These are phyloP conservation scores for Chlorella variabilis DNA, from an alignment of 163 green algal genomes.

Conservation along the genomic window DNA sequence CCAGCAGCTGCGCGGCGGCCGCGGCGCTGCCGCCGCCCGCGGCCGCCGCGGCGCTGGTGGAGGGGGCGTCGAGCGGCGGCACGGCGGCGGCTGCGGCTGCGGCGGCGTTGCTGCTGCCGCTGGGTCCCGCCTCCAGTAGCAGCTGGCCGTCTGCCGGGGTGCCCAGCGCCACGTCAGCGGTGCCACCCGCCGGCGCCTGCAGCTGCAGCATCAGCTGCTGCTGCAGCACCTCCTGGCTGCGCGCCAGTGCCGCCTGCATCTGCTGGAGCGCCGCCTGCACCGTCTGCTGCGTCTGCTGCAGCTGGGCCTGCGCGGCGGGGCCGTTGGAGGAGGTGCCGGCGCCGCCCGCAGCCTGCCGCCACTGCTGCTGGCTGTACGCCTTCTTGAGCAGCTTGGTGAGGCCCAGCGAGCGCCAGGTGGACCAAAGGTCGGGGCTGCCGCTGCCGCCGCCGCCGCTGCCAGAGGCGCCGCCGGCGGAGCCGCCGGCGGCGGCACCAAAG, in stretches of 20 bases:
- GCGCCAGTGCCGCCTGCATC: conserved; percentile 57
- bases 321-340: neutral
- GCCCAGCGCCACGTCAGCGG: neutral
- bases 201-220: conserved; percentile 44
- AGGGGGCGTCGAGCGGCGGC: neutral
- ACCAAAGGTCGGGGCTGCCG: conserved; percentile 27
- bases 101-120: neutral
- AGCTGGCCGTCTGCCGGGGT: neutral
- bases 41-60: neutral
- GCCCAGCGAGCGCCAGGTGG: conserved; percentile 40
- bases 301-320: conserved; percentile 1
- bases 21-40: neutral
- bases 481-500: neutral
- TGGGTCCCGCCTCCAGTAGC: neutral
- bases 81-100: too few species aligned
- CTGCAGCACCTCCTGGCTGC: conserved; percentile 45
- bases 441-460: neutral
- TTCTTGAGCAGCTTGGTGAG: conserved; percentile 47
- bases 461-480: neutral
- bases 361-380: conserved; percentile 53
- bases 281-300: conserved; percentile 49
- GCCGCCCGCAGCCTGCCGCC: conserved; percentile 21
- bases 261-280: conserved; percentile 58
- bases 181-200: neutral
- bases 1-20: conserved; percentile 9